These are phyloP conservation scores for Aegilops tauschii DNA, from an alignment of 176 grass and related monocot genomes.

Conservation along the genomic window DNA sequence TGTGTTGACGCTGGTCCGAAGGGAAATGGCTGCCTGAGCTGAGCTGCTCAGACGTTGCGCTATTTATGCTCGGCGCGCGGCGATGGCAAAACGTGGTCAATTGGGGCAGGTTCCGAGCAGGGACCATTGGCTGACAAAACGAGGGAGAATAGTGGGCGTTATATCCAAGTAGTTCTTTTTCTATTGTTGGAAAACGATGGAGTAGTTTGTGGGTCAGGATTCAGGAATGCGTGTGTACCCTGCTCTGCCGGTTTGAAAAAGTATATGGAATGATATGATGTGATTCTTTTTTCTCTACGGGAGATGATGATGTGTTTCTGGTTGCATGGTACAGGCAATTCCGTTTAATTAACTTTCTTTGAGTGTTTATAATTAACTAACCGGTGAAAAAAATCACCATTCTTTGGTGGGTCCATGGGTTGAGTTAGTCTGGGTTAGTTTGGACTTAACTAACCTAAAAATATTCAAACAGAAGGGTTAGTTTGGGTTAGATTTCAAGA, in stretches of 20 bases:
- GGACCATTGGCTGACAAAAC: background rate
- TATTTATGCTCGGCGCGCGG: constrained; percentile 21
- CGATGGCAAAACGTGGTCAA: constrained; percentile 30
- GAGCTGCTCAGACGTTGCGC: background rate
- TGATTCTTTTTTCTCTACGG: background rate
- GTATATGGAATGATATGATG: background rate
- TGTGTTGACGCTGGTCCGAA: background rate
- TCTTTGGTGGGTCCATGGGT: too few species aligned
- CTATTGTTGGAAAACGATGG: too few species aligned
- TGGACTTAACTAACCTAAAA: too few species aligned
- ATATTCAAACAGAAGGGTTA: too few species aligned
- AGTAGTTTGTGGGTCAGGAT: too few species aligned
- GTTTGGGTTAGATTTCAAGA: too few species aligned
- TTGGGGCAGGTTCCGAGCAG: background rate
- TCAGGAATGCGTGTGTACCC: background rate
- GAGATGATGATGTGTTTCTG: background rate
- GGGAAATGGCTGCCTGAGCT: background rate
- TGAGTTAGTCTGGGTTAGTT: too few species aligned
- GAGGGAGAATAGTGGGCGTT: background rate
- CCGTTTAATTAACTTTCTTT: too few species aligned
- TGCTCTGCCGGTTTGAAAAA: background rate
- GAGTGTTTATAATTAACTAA: too few species aligned
- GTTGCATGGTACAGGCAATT: too few species aligned
- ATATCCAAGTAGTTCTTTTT: too few species aligned
- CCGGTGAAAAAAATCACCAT: too few species aligned